phyloP scores from a whole-genome alignment of 2,329 filamentous ascomycete species.

The Escovopsis sp. region DNA sequence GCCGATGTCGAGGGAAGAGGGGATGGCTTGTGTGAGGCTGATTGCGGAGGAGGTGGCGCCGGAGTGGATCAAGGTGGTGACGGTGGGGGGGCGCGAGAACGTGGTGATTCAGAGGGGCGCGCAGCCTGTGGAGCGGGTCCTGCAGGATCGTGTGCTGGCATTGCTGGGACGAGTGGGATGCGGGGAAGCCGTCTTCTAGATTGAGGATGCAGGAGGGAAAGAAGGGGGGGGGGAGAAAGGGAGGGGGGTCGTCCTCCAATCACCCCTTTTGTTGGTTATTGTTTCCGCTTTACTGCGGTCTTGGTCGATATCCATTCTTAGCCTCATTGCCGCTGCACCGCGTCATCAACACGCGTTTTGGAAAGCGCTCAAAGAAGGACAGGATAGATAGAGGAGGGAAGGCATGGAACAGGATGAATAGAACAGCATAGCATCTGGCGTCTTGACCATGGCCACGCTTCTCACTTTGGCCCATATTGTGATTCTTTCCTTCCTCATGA shows the following conservation, averaged over 20 bases:
- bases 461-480: not conserved
- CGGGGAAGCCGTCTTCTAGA: not conserved
- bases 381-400: no score
- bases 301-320: no score
- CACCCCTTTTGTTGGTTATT: no score
- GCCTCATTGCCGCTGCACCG: no score
- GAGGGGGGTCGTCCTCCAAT: no score
- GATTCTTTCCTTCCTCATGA: no score
- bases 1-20: conserved; percentile 38
- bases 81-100: conserved; percentile 37
- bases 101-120: conserved; percentile 35
- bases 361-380: no score
- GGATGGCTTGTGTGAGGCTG: conserved; percentile 31
- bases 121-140: conserved; percentile 23
- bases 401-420: no score
- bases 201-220: no score
- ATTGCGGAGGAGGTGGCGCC: conserved; percentile 40
- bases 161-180: conserved; percentile 7
- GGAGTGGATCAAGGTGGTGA: conserved; percentile 38
- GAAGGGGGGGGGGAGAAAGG: no score
- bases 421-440: conserved; percentile 1
- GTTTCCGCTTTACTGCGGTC: no score
- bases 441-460: conserved; percentile 1
- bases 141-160: conserved; percentile 22
- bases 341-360: no score